phyloP scores from a whole-genome alignment of 2,329 filamentous ascomycete genomes.

The Penicillium brevicompactum region DNA sequence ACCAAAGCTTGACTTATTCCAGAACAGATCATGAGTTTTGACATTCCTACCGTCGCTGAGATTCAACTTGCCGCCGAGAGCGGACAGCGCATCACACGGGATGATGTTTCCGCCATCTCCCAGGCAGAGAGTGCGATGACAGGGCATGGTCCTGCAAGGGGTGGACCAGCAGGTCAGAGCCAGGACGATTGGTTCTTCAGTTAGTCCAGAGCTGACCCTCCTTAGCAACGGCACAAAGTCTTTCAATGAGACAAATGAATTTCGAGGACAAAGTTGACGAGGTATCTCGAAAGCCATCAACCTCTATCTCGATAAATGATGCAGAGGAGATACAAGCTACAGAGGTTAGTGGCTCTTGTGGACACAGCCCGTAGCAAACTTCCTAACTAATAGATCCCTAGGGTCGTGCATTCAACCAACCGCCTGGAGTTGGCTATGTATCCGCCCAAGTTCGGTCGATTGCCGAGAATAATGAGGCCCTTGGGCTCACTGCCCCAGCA shows the following conservation, averaged over 20 bases:
- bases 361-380: not conserved
- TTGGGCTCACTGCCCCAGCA: conserved; percentile 26
- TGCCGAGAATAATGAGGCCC: conserved; percentile 35
- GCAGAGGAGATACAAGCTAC: conserved; percentile 34
- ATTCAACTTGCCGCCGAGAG: conserved; percentile 34
- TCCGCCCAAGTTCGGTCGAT: conserved; percentile 36
- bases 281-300: conserved; percentile 33
- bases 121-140: conserved; percentile 36
- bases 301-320: conserved; percentile 36
- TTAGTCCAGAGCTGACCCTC: not conserved
- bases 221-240: conserved; percentile 35
- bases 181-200: not conserved
- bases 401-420: conserved; percentile 37
- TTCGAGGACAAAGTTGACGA: conserved; percentile 37
- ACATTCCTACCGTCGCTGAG: conserved; percentile 33
- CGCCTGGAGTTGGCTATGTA: conserved; percentile 33
- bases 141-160: conserved; percentile 32
- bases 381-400: conserved; percentile 8
- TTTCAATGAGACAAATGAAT: conserved; percentile 37
- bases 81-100: conserved; percentile 36
- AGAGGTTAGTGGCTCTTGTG: conserved; percentile 24
- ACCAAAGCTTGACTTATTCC: not conserved
- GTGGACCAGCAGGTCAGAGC: conserved; percentile 34
- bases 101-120: conserved; percentile 35
- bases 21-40: conserved; percentile 17